These are phyloP conservation scores for Metarhizium sp. DNA, from an alignment of 2,329 filamentous ascomycete genomes.

Conservation along the genomic window DNA sequence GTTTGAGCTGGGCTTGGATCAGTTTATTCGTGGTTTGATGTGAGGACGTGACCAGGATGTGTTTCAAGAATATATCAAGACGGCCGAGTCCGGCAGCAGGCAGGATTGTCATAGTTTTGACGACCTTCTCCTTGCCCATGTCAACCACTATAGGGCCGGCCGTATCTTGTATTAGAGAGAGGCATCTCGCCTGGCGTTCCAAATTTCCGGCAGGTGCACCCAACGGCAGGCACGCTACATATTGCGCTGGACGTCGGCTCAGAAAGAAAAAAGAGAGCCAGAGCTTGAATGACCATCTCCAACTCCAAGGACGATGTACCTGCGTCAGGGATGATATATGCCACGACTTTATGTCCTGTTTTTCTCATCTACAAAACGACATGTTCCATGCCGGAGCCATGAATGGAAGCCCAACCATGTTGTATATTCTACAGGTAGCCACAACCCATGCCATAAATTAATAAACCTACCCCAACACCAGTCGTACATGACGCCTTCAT, in stretches of 20 bases:
- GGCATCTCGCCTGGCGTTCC: not conserved
- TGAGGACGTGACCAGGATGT: slow-evolving; percentile 23
- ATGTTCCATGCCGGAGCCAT: not conserved
- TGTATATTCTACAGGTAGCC: not conserved
- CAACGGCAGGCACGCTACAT: not conserved
- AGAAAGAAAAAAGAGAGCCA: not conserved
- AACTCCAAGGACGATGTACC: not conserved
- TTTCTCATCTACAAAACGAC: not conserved
- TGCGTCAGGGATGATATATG: not conserved
- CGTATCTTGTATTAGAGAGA: not conserved
- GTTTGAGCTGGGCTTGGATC: slow-evolving; percentile 64
- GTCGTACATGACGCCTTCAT: not conserved
- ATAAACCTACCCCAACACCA: not conserved
- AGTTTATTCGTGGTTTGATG: slow-evolving; percentile 62
- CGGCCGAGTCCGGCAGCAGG: slow-evolving; percentile 11
- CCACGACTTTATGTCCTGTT: not conserved
- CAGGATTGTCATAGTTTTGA: not conserved
- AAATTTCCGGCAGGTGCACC: not conserved
- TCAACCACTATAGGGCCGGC: not conserved
- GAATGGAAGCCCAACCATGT: not conserved
- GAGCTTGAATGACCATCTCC: not conserved
- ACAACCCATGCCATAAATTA: not conserved
- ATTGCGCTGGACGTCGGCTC: not conserved
- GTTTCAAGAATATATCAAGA: not conserved
- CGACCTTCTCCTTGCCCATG: not conserved